Conservation (phyloP, 108 stramenopile genomes). For the Skeletonema menzelii region DNA sequence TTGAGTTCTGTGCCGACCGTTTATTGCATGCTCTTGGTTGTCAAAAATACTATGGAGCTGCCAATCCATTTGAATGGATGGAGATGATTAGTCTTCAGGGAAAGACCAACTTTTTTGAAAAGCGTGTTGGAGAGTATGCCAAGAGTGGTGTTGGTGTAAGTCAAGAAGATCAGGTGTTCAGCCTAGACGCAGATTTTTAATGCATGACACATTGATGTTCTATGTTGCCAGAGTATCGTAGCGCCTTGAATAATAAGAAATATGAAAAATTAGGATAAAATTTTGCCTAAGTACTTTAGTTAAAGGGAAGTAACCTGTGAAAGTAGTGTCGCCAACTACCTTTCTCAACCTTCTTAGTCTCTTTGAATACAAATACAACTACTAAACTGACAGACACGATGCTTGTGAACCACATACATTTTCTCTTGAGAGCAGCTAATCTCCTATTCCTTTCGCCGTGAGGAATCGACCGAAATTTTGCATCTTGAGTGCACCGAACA, state of each 20-base stretch:
- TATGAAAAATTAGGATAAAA: not conserved
- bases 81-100: constrained; percentile 98
- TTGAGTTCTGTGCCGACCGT: constrained; percentile 99
- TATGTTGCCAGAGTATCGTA: not conserved
- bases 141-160: constrained; percentile 93
- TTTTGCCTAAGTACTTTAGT: not conserved
- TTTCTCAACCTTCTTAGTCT: constrained; percentile 25
- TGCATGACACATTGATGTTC: not conserved
- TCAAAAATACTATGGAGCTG: constrained; percentile 77
- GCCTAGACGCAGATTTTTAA: constrained; percentile 92
- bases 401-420: constrained; percentile 75
- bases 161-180: constrained; percentile 82
- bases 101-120: constrained; percentile 60
- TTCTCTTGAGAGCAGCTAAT: constrained; percentile 55
- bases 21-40: constrained; percentile 88
- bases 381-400: constrained; percentile 69
- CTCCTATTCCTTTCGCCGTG: constrained; percentile 63
- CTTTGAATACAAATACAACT: constrained; percentile 38
- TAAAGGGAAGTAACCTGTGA: not conserved
- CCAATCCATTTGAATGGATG: constrained; percentile 99
- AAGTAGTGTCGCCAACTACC: constrained; percentile 3
- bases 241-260: not conserved
- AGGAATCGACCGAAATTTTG: constrained; percentile 56
- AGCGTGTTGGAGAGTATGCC: constrained; percentile 95
- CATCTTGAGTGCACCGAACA: constrained; percentile 51